Conservation (phyloP, 2,329 filamentous ascomycete species). For the Myriangium duriaei region DNA sequence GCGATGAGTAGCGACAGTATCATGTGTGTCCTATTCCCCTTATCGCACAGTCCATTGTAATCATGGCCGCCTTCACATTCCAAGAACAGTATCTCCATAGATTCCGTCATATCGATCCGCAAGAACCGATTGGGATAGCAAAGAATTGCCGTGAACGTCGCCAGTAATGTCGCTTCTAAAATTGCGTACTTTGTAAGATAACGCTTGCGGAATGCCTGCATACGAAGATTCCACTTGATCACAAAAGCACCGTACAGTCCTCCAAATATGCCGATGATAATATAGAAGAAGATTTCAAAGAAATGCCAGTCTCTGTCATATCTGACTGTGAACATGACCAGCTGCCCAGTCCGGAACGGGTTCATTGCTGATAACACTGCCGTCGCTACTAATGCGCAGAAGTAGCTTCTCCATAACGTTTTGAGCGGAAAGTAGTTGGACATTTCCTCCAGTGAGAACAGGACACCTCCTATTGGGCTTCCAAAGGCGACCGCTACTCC, state of each 20-base stretch:
- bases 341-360: conserved; percentile 87
- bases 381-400: conserved; percentile 90
- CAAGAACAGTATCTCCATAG: conserved; percentile 93
- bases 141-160: conserved; percentile 73
- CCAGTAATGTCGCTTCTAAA: conserved; percentile 73
- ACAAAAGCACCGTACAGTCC: conserved; percentile 92
- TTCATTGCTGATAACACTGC: conserved; percentile 93
- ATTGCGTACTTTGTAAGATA: conserved; percentile 77
- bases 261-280: conserved; percentile 82
- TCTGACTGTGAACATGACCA: conserved; percentile 97
- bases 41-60: conserved; percentile 82
- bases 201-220: conserved; percentile 85
- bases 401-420: conserved; percentile 96
- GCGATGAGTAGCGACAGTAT: conserved; percentile 66
- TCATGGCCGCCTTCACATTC: conserved; percentile 85
- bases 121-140: conserved; percentile 95
- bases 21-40: conserved; percentile 62
- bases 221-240: conserved; percentile 92
- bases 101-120: conserved; percentile 96
- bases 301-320: conserved; percentile 98
- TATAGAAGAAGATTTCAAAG: conserved; percentile 87
- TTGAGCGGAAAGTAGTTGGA: conserved; percentile 92
- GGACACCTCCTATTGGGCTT: conserved; percentile 88
- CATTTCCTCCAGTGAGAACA: conserved; percentile 98
- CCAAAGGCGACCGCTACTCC: conserved; percentile 95